Conservation (phyloP, 1,284 basidiomycete genomes). For the Boletus semigastroideus region DNA sequence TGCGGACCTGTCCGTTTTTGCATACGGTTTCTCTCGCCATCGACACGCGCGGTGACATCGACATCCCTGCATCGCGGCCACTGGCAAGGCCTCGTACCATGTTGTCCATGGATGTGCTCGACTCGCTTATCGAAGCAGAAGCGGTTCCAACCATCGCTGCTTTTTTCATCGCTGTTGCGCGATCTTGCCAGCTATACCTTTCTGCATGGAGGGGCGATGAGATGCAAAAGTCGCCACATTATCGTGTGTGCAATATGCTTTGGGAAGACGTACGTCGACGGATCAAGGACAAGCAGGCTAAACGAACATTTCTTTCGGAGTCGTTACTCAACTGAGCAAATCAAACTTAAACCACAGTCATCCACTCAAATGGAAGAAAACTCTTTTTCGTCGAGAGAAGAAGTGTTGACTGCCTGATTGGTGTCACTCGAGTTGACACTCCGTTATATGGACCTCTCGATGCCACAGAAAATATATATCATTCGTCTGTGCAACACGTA, state of each 20-base stretch:
- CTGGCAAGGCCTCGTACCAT: background rate
- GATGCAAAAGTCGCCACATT: background rate
- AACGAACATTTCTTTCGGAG: too few species aligned
- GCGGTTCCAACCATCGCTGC: background rate
- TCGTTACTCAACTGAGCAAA: too few species aligned
- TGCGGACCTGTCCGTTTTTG: background rate
- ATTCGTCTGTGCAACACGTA: too few species aligned
- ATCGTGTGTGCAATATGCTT: background rate
- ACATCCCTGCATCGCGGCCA: background rate
- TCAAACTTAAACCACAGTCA: too few species aligned
- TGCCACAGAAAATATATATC: too few species aligned
- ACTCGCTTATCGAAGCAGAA: background rate
- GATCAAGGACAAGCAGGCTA: background rate
- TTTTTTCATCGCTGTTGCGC: background rate
- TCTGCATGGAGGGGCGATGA: background rate
- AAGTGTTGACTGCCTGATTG: too few species aligned
- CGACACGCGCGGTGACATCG: background rate
- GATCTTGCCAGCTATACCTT: too few species aligned
- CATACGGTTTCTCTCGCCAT: background rate
- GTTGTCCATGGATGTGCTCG: background rate
- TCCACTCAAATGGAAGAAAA: too few species aligned
- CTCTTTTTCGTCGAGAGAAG: too few species aligned
- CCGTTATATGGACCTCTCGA: too few species aligned
- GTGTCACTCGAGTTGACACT: too few species aligned
- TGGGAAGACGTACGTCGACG: background rate